Evolutionary conservation across 73 alveolate species (phyloP), one percentile per base, ranked within the genome.

Genomic region (Paraurostyla sp.): DNA sequence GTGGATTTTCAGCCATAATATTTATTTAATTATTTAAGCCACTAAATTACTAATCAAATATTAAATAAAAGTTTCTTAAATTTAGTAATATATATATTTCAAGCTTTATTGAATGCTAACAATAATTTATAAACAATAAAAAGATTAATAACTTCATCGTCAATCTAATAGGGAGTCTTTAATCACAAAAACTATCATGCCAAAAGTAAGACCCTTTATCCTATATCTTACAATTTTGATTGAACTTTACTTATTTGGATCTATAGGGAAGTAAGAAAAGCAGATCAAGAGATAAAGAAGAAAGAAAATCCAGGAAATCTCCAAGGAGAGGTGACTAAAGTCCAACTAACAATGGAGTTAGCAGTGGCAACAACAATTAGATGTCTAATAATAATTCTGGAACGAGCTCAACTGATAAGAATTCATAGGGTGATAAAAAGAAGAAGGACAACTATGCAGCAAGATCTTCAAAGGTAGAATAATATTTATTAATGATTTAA

Each of bases 1-100:
- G 49, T 23, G 92, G 82, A 57, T 83, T 60, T 43, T 83, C 89
- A 27, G 89, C 89, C 89, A 54, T 54, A 18, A 38, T 35, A 42
- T 22, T 62, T 62, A 45, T 13, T 13, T 45, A 16, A 27, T 20
- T n/a, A 63, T 27, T 69, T 69, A 27, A 62, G 27, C 46, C 51
- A 62, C 27, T 32, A 4, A 62, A 62, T 62, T 22, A 62, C n/a
- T n/a, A n/a, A n/a, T n/a, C n/a, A n/a, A n/a, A 62, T 16, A 6
- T 11, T 36, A 27, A 23, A 27, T 18, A 4, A 18, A 9, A 52
- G 69, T 52, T 52, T 52, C 69, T 52, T 52, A 52, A 52, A 52
- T 9, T 9, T 52, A 52, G 69, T 18, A 52, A 18, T 13, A 9
- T n/a, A n/a, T n/a, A n/a, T n/a, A n/a, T n/a, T n/a, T 9, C 23